Evolutionary conservation across 768 basidiomycete species (phyloP).

Genomic region (Neoboletus subvelutipes): DNA sequence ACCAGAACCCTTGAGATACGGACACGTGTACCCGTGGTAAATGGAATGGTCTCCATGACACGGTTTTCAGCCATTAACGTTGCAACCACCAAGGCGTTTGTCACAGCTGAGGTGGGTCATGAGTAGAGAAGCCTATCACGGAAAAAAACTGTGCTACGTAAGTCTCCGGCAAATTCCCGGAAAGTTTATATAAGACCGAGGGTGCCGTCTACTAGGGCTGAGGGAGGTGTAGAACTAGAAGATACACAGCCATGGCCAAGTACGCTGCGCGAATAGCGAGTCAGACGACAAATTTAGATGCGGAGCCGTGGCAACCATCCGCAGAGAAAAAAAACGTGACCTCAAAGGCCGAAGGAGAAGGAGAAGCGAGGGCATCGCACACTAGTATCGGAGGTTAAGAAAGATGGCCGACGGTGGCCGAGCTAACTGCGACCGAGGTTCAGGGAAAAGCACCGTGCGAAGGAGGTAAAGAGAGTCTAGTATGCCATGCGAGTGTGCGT

Average conservation of each 20-base stretch:
- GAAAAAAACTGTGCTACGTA: constrained; percentile 18
- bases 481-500: background rate
- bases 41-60: background rate
- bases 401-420: constrained; percentile 10
- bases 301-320: background rate
- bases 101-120: background rate
- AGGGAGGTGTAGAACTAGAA: background rate
- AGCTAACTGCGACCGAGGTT: background rate
- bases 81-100: background rate
- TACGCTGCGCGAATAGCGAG: background rate
- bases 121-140: background rate
- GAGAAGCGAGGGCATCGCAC: background rate
- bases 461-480: background rate
- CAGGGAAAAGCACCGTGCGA: constrained; percentile 1
- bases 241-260: background rate
- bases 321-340: background rate
- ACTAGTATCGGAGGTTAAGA: constrained; percentile 7
- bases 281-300: background rate
- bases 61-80: background rate
- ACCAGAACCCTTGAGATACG: background rate
- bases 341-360: background rate
- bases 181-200: background rate
- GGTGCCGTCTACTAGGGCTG: background rate
- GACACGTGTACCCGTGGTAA: background rate
- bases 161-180: constrained; percentile 3